Percentiles rank a stretch among this genome's conserved stretches.
Evolutionary conservation across 208 protist species (phyloP).

Genomic region (Leishmania turanica): DNA sequence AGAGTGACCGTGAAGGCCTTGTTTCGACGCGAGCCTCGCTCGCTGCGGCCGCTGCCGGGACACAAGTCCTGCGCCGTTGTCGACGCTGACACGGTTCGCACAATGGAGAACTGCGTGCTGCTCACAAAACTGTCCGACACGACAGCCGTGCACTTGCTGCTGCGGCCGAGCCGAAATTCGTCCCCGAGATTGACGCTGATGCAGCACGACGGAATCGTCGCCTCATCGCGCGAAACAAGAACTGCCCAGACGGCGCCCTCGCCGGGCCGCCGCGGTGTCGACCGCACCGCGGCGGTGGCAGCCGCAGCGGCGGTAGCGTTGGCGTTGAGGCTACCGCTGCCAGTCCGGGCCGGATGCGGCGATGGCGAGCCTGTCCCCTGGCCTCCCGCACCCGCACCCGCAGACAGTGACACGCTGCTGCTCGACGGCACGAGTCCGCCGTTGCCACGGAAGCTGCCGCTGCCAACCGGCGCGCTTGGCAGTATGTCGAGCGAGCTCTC

Average conservation of each 20-base stretch:
- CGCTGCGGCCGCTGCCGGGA: conserved; percentile 25
- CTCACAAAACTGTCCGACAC: conserved; percentile 81
- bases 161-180: conserved; percentile 82
- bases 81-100: conserved; percentile 32
- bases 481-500: conserved; percentile 26
- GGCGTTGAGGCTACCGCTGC: conserved; percentile 10
- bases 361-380: conserved; percentile 21
- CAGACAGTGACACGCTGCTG: conserved; percentile 16
- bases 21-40: conserved; percentile 19
- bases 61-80: conserved; percentile 24
- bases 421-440: conserved; percentile 14
- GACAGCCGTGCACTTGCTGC: conserved; percentile 79
- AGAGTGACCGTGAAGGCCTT: conserved; percentile 47
- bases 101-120: conserved; percentile 84
- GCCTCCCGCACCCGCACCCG: background rate
- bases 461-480: background rate
- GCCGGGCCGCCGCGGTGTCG: conserved; percentile 12
- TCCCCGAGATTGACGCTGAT: conserved; percentile 56
- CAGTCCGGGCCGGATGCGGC: conserved; percentile 18
- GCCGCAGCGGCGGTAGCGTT: background rate
- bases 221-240: conserved; percentile 74
- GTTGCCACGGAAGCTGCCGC: conserved; percentile 7
- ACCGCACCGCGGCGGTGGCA: background rate
- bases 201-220: conserved; percentile 69
- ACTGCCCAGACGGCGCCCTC: conserved; percentile 68